Evolutionary conservation across 106 monocot species (phyloP).

Genomic region (Phalaenopsis equestris): DNA sequence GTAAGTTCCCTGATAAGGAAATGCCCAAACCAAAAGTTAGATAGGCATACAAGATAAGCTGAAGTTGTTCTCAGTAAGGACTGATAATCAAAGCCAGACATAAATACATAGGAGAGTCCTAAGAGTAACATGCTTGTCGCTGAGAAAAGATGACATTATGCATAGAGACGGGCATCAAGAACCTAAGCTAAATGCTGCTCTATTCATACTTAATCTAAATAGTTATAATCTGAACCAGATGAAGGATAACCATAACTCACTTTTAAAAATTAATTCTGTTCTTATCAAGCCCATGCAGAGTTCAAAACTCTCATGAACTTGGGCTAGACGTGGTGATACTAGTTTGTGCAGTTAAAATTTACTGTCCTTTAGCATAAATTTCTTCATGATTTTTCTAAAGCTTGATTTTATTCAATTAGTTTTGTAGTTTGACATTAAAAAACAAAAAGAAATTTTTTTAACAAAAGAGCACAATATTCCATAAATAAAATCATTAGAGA

Average conservation of each 20-base stretch:
- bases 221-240: not conserved
- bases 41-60: not conserved
- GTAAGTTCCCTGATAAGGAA: slow-evolving; percentile 69
- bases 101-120: not conserved
- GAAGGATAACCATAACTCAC: not conserved
- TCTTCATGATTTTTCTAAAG: too few relatives aligned
- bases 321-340: not conserved
- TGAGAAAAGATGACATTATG: not conserved
- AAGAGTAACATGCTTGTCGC: not conserved
- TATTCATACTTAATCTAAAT: not conserved
- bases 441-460: too few relatives aligned
- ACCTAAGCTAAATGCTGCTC: not conserved
- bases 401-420: too few relatives aligned
- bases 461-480: too few relatives aligned
- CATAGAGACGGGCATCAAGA: not conserved
- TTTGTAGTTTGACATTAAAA: too few relatives aligned
- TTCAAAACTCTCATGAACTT: not conserved
- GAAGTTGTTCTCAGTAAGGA: not conserved
- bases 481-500: too few relatives aligned
- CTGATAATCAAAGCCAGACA: not conserved
- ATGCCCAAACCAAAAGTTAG: not conserved
- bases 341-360: not conserved
- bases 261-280: not conserved
- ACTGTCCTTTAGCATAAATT: not conserved
- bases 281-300: not conserved